phyloP scores from a whole-genome alignment of 768 basidiomycete species.

The Mycena metata region DNA sequence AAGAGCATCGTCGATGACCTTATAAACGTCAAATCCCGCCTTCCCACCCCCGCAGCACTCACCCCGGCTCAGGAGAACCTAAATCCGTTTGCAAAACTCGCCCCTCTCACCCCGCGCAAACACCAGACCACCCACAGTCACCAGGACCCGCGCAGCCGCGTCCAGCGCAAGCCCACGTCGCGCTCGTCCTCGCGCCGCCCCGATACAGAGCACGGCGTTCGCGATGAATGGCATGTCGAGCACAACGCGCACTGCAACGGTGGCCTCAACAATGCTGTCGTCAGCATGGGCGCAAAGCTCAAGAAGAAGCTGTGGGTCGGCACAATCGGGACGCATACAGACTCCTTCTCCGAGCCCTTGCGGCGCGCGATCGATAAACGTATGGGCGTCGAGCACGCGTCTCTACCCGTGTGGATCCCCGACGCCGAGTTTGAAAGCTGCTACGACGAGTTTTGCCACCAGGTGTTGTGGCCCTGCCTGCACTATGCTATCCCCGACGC shows the following conservation, averaged over 20 bases:
- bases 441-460: constrained; percentile 92
- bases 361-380: constrained; percentile 68
- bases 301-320: constrained; percentile 73
- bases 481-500: constrained; percentile 92
- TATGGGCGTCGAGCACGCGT: constrained; percentile 55
- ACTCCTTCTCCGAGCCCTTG: constrained; percentile 69
- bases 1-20: constrained; percentile 87
- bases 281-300: constrained; percentile 72
- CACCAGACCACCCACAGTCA: constrained; percentile 65
- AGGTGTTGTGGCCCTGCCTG: constrained; percentile 90
- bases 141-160: constrained; percentile 47
- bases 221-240: constrained; percentile 61
- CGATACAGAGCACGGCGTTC: constrained; percentile 32
- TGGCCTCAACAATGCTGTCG: constrained; percentile 86
- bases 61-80: constrained; percentile 59
- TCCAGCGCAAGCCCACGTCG: constrained; percentile 64
- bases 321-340: constrained; percentile 80
- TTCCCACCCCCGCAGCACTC: constrained; percentile 56
- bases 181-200: constrained; percentile 68
- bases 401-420: constrained; percentile 82
- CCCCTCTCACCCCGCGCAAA: constrained; percentile 51
- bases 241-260: constrained; percentile 84
- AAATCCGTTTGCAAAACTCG: constrained; percentile 62
- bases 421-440: constrained; percentile 82
- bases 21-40: constrained; percentile 53